phyloP scores from a whole-genome alignment of 2,329 filamentous ascomycete species.

The Pseudogymnoascus sp. region DNA sequence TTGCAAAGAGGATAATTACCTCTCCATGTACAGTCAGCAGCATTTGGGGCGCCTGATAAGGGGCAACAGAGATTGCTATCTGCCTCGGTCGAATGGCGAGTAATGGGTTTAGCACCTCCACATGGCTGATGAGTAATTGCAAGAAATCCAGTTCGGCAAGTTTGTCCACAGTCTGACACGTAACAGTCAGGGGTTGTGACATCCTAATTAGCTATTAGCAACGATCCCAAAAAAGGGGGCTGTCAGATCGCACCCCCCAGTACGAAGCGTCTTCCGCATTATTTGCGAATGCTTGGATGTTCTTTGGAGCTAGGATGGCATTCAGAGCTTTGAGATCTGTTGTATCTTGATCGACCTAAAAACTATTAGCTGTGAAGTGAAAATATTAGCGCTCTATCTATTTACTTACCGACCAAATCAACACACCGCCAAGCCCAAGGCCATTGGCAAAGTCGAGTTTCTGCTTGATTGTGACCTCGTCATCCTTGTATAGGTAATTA shows the following conservation, averaged over 20 bases:
- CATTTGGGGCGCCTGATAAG: slow-evolving; percentile 16
- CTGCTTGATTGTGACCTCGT: slow-evolving; percentile 20
- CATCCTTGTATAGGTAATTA: slow-evolving; percentile 25
- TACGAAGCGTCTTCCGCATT: background rate
- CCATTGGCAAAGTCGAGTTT: slow-evolving; percentile 22
- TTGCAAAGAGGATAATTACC: slow-evolving; percentile 17
- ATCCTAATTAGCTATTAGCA: background rate
- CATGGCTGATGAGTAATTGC: slow-evolving; percentile 19
- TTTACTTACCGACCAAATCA: background rate
- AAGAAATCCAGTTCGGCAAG: slow-evolving; percentile 19
- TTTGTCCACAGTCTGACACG: slow-evolving; percentile 20
- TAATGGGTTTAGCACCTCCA: slow-evolving; percentile 13
- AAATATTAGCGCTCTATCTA: background rate
- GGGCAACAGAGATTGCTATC: slow-evolving; percentile 16
- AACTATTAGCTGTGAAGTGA: background rate
- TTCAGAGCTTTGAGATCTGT: background rate
- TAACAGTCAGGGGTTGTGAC: slow-evolving; percentile 15
- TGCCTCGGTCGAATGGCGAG: slow-evolving; percentile 13
- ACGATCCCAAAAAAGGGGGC: background rate
- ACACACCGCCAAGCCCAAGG: slow-evolving; percentile 14
- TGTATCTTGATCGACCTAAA: slow-evolving; percentile 8
- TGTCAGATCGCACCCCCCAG: background rate
- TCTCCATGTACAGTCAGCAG: slow-evolving; percentile 20
- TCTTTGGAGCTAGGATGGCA: background rate
- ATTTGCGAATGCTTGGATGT: background rate